Evolutionary conservation across 2,329 filamentous ascomycete species (phyloP).

Genomic region (Curvularia lunata): DNA sequence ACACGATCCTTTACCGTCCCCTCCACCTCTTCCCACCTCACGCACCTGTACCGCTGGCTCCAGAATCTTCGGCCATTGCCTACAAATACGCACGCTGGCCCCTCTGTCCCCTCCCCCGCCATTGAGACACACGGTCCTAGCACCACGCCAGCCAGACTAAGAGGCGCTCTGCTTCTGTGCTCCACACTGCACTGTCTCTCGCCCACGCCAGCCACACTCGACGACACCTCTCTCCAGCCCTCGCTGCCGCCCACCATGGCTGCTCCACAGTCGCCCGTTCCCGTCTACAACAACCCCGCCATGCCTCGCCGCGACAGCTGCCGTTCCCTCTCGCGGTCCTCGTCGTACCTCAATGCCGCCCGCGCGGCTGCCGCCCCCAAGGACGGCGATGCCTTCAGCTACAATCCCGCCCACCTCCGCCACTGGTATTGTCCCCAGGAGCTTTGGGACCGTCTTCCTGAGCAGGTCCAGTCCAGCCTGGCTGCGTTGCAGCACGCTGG

Average conservation of each 20-base stretch:
- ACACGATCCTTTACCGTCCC: slow-evolving; percentile 29
- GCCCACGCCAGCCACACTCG: slow-evolving; percentile 9
- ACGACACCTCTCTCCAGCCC: slow-evolving; percentile 3
- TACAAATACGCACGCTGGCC: slow-evolving; percentile 31
- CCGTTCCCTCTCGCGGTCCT: slow-evolving; percentile 28
- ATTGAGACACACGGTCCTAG: slow-evolving; percentile 10
- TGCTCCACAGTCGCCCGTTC: slow-evolving; percentile 25
- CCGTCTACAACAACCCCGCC: slow-evolving; percentile 31
- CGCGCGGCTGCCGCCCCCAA: slow-evolving; percentile 39
- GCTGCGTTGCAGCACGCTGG: slow-evolving; percentile 52
- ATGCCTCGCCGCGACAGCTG: slow-evolving; percentile 36
- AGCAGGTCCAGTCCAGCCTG: slow-evolving; percentile 41
- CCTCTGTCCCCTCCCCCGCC: slow-evolving; percentile 24
- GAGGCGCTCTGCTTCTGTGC: slow-evolving; percentile 5
- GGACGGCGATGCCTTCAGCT: slow-evolving; percentile 49
- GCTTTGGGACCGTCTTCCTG: slow-evolving; percentile 48
- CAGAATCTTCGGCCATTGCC: slow-evolving; percentile 23
- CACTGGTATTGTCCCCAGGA: slow-evolving; percentile 49
- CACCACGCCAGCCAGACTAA: slow-evolving; percentile 7
- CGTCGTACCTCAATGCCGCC: slow-evolving; percentile 35
- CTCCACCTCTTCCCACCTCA: slow-evolving; percentile 16
- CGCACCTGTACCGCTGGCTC: slow-evolving; percentile 11
- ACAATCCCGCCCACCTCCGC: slow-evolving; percentile 45
- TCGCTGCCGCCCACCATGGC: slow-evolving; percentile 28
- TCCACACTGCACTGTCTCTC: slow-evolving; percentile 10